Conservation (phyloP, 2,329 filamentous ascomycete genomes). For the Claviceps sp. region DNA sequence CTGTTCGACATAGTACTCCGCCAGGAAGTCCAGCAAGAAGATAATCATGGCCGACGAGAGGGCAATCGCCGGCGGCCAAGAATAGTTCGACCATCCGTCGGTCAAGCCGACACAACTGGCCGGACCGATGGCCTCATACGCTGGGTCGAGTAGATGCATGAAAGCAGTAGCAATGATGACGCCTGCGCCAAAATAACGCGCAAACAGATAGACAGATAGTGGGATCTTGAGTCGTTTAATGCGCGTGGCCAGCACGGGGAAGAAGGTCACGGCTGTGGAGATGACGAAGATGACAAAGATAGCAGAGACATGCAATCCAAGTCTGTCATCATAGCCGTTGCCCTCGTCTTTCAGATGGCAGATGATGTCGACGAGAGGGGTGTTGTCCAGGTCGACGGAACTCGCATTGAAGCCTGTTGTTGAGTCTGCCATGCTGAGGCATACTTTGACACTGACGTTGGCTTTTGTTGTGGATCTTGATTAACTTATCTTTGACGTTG, state of each 20-base stretch:
- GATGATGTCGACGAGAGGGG: constrained; percentile 20
- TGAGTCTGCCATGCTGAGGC: constrained; percentile 12
- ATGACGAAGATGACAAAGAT: constrained; percentile 79
- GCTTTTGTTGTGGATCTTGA: too few species aligned
- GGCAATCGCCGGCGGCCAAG: constrained; percentile 39
- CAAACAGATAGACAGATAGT: constrained; percentile 65
- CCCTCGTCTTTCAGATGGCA: constrained; percentile 32
- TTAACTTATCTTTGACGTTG: background rate
- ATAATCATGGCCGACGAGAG: constrained; percentile 32
- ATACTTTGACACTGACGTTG: background rate
- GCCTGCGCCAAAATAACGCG: constrained; percentile 86
- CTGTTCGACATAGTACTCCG: constrained; percentile 35
- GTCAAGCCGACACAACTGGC: constrained; percentile 31
- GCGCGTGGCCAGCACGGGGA: constrained; percentile 58
- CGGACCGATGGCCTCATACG: constrained; percentile 50
- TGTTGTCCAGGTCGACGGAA: constrained; percentile 50
- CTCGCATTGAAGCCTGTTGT: constrained; percentile 38
- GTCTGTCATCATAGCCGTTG: constrained; percentile 44
- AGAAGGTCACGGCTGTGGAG: constrained; percentile 53
- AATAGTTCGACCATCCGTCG: constrained; percentile 34
- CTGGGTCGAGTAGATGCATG: constrained; percentile 76
- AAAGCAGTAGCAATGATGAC: constrained; percentile 90
- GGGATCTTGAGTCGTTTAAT: constrained; percentile 49
- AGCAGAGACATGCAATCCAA: constrained; percentile 65
- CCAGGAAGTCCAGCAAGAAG: constrained; percentile 36